phyloP scores from a whole-genome alignment of 805 yeast genomes.

The Yarrowia porcina region DNA sequence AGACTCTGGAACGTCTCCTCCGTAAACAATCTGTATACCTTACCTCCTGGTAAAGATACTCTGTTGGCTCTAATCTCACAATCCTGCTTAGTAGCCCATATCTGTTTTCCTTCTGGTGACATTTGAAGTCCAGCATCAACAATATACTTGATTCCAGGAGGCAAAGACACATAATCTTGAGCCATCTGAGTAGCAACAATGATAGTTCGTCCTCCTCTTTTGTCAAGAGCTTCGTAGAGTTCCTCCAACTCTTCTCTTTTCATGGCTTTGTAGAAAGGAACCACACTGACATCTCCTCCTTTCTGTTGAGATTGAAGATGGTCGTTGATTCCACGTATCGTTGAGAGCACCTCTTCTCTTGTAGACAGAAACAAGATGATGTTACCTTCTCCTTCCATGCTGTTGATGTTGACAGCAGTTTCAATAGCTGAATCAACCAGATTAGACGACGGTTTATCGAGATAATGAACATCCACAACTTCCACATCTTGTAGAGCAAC shows the following conservation, averaged over 20 bases:
- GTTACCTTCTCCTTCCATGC: neutral
- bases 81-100: neutral
- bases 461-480: neutral
- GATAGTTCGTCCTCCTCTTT: neutral
- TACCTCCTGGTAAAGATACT: neutral
- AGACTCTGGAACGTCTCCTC: neutral
- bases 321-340: neutral
- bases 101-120: neutral
- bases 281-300: slow-evolving; percentile 11
- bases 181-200: neutral
- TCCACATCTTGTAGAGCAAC: neutral
- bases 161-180: neutral
- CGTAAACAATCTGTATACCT: slow-evolving; percentile 11
- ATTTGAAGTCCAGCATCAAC: neutral
- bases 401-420: neutral
- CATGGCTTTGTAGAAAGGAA: neutral
- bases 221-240: neutral
- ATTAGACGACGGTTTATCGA: neutral
- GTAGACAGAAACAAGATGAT: neutral
- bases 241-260: neutral
- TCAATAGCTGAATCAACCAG: neutral
- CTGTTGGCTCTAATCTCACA: slow-evolving; percentile 1
- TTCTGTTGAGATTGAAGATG: neutral
- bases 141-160: neutral
- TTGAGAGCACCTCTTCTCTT: neutral